Percentiles rank a stretch among this genome's conserved stretches.
These are phyloP conservation scores for Xylariaceae sp. DNA, from an alignment of 2,329 filamentous ascomycete species.

Conservation along the genomic window DNA sequence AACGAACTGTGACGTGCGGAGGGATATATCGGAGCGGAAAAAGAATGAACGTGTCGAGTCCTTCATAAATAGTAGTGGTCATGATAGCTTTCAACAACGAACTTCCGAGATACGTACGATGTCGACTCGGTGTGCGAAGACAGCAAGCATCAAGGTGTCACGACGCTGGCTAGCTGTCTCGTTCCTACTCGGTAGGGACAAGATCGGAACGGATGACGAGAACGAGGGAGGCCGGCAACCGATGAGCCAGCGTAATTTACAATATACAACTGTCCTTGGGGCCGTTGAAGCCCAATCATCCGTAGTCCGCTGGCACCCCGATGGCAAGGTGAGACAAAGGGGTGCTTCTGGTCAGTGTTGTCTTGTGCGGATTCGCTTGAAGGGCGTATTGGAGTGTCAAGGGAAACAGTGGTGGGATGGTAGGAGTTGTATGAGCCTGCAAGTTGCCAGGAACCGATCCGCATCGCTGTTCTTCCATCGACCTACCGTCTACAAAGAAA, in stretches of 20 bases:
- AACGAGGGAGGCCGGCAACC: slow-evolving; percentile 2
- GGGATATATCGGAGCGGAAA: no score
- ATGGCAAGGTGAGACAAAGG: slow-evolving; percentile 9
- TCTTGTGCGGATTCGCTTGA: slow-evolving; percentile 1
- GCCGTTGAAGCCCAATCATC: slow-evolving; percentile 19
- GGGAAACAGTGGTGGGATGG: not conserved
- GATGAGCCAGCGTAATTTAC: slow-evolving; percentile 11
- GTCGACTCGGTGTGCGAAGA: slow-evolving; percentile 4
- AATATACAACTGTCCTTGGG: slow-evolving; percentile 3
- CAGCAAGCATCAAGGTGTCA: slow-evolving; percentile 2
- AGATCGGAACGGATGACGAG: slow-evolving; percentile 2
- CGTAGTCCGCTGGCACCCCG: slow-evolving; percentile 8
- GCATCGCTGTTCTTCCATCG: not conserved
- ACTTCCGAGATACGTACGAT: slow-evolving; percentile 7
- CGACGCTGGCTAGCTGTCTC: slow-evolving; percentile 2
- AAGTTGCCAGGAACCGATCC: slow-evolving; percentile 5
- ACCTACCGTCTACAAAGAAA: slow-evolving; percentile 2
- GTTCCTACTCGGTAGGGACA: slow-evolving; percentile 5
- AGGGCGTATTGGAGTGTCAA: no score
- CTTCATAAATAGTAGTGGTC: not conserved
- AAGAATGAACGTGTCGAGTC: not conserved
- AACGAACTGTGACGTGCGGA: no score
- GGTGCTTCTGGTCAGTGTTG: slow-evolving; percentile 7
- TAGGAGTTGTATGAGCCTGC: slow-evolving; percentile 3
- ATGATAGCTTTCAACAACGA: not conserved